Base-by-base conservation (phyloP, 2,329 filamentous ascomycete genomes). In the Stemphylium beticola region DNA sequence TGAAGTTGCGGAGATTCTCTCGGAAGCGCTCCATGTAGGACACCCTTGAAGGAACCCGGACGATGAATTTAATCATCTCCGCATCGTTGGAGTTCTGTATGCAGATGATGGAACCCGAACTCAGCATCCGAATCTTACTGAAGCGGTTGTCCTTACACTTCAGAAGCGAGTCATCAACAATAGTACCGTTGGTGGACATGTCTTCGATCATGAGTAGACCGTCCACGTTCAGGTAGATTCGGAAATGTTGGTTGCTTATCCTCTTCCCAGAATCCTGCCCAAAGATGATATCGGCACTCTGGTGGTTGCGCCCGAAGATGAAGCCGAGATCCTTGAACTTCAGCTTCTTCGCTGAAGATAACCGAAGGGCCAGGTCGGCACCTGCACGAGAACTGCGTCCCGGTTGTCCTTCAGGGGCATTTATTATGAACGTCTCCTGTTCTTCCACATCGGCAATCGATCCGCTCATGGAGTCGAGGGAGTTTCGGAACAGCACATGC, bases 171-270 rank as follows among this genome's bases (percentile, higher is more conserved):
- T 85, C 82, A 75, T 98, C 93, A 52, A 98, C 91, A 55, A 91
- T 81, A 4, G 95, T 98, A 24, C 95, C 95, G 68, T 98, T 99
- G n/a, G 92, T 97, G 0, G 95, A 98, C 71, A 87, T 85, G 71
- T 99, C 95, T 74, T 96, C 88, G 11, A 98, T 80, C 92, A 99
- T 96, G 61, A 97, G 83, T 52, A 90, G 87, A 24, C 90, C 91
- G 60, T 91, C 86, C n/a, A 87, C 81, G 66, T 96, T 99, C 65
- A 96, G 82, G 70, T 89, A 96, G 58, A 99, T 96, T 48, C 92
- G 88, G 73, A 98, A 99, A 73, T 99, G 95, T n/a, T 90, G 83
- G 71, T 98, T 97, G 79, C 93, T 98, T 55, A 99, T 84, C 38
- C 90, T 85, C 72, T 85, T 89, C 47, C 85, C 79, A 0, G 84